phyloP scores from a whole-genome alignment of 179 eudicot genomes.

The Beta macrorhiza region DNA sequence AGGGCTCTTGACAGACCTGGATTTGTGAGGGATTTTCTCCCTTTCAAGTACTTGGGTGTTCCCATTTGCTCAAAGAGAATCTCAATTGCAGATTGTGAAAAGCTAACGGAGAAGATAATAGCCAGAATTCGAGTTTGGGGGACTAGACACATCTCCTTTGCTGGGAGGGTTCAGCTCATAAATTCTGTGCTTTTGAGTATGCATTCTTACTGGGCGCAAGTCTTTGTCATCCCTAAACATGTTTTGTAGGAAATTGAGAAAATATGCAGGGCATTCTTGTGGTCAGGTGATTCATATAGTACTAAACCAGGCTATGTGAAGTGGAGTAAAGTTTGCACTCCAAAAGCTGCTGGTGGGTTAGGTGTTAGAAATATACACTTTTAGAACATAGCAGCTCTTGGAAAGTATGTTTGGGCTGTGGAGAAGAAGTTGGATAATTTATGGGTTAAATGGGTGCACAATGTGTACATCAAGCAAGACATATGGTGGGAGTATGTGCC shows the following conservation, averaged over 20 bases:
- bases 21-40: too few species aligned
- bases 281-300: not conserved
- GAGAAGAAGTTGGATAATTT: not conserved
- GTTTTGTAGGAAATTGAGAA: not conserved
- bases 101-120: not conserved
- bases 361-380: not conserved
- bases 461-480: not conserved
- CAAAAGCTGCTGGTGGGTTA: not conserved
- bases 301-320: not conserved
- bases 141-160: too few species aligned
- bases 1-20: too few species aligned
- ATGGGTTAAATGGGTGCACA: not conserved
- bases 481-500: not conserved
- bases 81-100: not conserved
- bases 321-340: not conserved
- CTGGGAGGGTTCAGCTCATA: not conserved
- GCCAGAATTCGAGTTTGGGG: not conserved
- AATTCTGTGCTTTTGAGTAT: not conserved
- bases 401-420: too few species aligned
- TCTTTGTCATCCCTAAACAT: not conserved
- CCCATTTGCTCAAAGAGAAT: not conserved
- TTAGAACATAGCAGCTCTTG: too few species aligned
- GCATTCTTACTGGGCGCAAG: not conserved
- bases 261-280: not conserved
- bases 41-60: too few species aligned